Conservation (phyloP, 2,329 filamentous ascomycete genomes). For the Huntiella abstrusa region DNA sequence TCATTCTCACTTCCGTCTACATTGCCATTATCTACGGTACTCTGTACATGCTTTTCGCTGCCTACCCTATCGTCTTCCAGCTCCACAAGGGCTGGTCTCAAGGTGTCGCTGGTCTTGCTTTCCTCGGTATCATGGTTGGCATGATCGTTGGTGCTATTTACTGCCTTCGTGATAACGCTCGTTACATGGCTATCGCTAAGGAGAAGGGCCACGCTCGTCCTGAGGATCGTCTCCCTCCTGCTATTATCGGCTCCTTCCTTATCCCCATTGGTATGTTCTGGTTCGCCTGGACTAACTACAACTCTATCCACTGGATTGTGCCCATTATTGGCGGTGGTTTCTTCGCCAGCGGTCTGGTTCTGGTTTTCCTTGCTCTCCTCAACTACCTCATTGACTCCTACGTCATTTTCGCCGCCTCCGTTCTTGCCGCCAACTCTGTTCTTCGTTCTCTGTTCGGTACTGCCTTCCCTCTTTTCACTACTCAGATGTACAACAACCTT, state of each 20-base stretch:
- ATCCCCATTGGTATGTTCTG: slow-evolving; percentile 44
- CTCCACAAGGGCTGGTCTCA: slow-evolving; percentile 34
- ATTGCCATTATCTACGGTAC: slow-evolving; percentile 40
- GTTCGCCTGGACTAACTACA: slow-evolving; percentile 46
- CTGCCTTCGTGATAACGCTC: slow-evolving; percentile 32
- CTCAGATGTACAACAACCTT: slow-evolving; percentile 34
- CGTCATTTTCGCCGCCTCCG: slow-evolving; percentile 59
- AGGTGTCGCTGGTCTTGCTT: slow-evolving; percentile 41
- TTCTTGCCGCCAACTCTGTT: slow-evolving; percentile 53
- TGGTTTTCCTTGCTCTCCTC: slow-evolving; percentile 46
- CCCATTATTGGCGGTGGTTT: slow-evolving; percentile 23
- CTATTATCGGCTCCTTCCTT: slow-evolving; percentile 37
- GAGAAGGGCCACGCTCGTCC: slow-evolving; percentile 40
- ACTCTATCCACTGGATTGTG: slow-evolving; percentile 38
- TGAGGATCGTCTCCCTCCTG: slow-evolving; percentile 41
- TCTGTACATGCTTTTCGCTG: slow-evolving; percentile 34
- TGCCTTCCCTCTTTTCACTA: slow-evolving; percentile 55
- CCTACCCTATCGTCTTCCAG: slow-evolving; percentile 45
- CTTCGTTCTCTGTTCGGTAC: slow-evolving; percentile 54
- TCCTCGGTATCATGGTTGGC: slow-evolving; percentile 45
- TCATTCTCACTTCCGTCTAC: slow-evolving; percentile 43
- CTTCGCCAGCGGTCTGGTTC: slow-evolving; percentile 37
- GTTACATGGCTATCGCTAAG: slow-evolving; percentile 26
- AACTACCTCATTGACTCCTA: slow-evolving; percentile 54
- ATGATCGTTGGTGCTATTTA: slow-evolving; percentile 38